Conservation (phyloP, 306 rosid species). For the Benincasa hispida region DNA sequence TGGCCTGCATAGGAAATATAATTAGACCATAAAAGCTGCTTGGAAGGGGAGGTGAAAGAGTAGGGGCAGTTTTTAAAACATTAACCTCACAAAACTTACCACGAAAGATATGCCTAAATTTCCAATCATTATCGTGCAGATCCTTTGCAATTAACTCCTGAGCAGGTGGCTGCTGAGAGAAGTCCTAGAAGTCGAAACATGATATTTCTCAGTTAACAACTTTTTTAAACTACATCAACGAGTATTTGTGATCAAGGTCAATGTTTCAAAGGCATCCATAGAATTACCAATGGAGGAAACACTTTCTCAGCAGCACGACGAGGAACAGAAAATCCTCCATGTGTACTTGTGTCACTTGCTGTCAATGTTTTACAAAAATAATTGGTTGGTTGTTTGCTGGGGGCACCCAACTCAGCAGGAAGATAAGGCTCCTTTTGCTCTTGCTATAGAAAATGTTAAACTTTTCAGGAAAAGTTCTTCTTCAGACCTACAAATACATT, state of each 20-base stretch:
- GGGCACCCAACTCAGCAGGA: slow-evolving; percentile 76
- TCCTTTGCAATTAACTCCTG: slow-evolving; percentile 95
- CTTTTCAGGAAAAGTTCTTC: slow-evolving; percentile 7
- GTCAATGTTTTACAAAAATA: slow-evolving; percentile 93
- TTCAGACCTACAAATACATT: neutral
- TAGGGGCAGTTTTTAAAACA: neutral
- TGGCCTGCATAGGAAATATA: slow-evolving; percentile 51
- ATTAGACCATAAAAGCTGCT: neutral
- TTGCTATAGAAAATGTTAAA: slow-evolving; percentile 36
- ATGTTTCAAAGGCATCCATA: neutral
- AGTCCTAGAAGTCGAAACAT: slow-evolving; percentile 46
- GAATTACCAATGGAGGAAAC: slow-evolving; percentile 81
- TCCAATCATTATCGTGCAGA: slow-evolving; percentile 96
- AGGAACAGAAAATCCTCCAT: slow-evolving; percentile 98
- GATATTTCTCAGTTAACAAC: neutral
- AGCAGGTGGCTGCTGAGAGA: slow-evolving; percentile 85
- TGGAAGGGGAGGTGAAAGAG: neutral
- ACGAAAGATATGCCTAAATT: slow-evolving; percentile 93
- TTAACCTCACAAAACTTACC: slow-evolving; percentile 38
- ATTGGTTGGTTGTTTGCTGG: slow-evolving; percentile 91
- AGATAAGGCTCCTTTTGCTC: slow-evolving; percentile 93
- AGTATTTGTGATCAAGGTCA: neutral
- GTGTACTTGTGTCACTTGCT: slow-evolving; percentile 98
- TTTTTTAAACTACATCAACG: neutral
- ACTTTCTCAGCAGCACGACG: slow-evolving; percentile 99